Base-by-base conservation (phyloP, 345 rosid genomes). In the Eucalyptus cloeziana region DNA sequence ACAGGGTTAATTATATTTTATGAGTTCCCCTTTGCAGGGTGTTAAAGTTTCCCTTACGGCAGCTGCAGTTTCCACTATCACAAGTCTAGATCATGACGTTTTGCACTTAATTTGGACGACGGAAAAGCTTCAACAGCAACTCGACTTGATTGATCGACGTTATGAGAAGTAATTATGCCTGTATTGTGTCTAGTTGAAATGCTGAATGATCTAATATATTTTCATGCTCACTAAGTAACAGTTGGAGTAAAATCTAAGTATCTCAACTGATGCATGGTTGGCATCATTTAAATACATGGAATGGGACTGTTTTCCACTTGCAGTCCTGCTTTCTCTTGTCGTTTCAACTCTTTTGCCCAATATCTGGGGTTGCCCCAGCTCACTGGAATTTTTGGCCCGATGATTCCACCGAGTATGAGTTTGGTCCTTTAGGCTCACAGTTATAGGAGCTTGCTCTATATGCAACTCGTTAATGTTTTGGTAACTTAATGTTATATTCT, bases 101-200 rank as follows among this genome's bases (percentile, higher is more conserved):
- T 93, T 97, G 92, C 97, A 95, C 93, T 92, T 96, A 94, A 90
- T 94, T 88, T 95, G 95, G 94, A 96, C 98, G 24, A 92, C 93
- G 86, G 98, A 97, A 92, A 96, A 92, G 96, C 98, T 96, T 92
- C 97, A 95, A 89, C 93, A 95, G 64, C 99, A 95, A 91, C 95
- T 97, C 85, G 91, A 93, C 43, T 89, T 95, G 89, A 93, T 95
- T 89, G 96, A 97, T 90, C 95, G 87, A 85, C 98, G 94, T 27
- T 92, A 94, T 91, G 95, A 95, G 92, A 92, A 67, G 99, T 96
- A 96, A 90, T 56, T 56, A 50, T 90, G 30, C 54, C 47, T 47
- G 21, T 87, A 86, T 89, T 50, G 30, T 87, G 19, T 54, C 44
- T 44, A 47, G 37, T 87, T n/a, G 30, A 25, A 49, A 8, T 88